Percentiles rank a stretch among this genome's conserved stretches.
These are phyloP conservation scores for Colletotrichum horii DNA, from an alignment of 2,329 filamentous ascomycete genomes.

Conservation along the genomic window DNA sequence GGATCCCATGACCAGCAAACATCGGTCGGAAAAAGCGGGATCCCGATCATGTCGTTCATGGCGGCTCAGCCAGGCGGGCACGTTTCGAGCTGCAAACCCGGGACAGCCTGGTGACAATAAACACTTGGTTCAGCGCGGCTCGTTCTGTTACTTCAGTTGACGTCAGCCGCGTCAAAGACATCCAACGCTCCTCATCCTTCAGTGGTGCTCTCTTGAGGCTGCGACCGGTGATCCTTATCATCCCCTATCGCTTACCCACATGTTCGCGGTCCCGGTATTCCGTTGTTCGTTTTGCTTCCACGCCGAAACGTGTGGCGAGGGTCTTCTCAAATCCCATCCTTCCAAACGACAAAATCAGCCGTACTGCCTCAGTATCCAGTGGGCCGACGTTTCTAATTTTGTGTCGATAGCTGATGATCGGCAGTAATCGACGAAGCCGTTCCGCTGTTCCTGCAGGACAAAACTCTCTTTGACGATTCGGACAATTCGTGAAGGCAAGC, in stretches of 20 bases:
- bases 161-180: conserved; percentile 1
- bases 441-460: conserved; percentile 13
- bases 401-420: background rate
- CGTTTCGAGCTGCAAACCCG: background rate
- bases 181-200: background rate
- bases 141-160: background rate
- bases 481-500: background rate
- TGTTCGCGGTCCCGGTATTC: background rate
- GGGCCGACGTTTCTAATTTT: background rate
- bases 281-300: background rate
- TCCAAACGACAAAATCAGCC: background rate
- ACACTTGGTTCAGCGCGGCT: background rate
- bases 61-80: background rate
- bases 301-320: background rate
- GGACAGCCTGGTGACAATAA: background rate
- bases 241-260: background rate
- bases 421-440: background rate
- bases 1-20: background rate
- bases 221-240: background rate
- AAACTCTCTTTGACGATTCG: background rate
- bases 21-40: background rate
- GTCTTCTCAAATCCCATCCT: background rate
- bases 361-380: background rate
- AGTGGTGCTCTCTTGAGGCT: background rate
- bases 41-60: background rate